Evolutionary conservation across 106 monocot species (phyloP).

Genomic region (Platanthera zijinensis): DNA sequence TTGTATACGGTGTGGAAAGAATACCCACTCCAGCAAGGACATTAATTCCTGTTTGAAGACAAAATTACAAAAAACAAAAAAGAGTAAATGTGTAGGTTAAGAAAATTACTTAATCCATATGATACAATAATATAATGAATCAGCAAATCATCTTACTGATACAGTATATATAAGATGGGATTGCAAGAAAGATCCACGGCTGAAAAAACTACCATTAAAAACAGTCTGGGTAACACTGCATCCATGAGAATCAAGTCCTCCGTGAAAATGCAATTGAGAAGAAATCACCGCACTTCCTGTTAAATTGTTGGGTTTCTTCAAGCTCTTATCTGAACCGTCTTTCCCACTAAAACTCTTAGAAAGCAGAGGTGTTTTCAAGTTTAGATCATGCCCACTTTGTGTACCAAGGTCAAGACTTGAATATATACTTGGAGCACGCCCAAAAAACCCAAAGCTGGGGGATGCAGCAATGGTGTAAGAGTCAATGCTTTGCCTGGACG

Average conservation of each 20-base stretch:
- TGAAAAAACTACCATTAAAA: slow-evolving; percentile 63
- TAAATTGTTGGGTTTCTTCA: slow-evolving; percentile 16
- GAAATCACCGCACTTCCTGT: slow-evolving; percentile 17
- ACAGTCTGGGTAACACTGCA: slow-evolving; percentile 78
- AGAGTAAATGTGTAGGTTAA: neutral
- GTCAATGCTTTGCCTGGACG: slow-evolving; percentile 59
- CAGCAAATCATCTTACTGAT: neutral
- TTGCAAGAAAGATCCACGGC: neutral
- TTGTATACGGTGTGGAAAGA: slow-evolving; percentile 79
- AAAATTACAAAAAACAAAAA: neutral
- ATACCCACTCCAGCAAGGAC: slow-evolving; percentile 81
- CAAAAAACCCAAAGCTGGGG: slow-evolving; percentile 61
- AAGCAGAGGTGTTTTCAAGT: slow-evolving; percentile 40
- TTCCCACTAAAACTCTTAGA: slow-evolving; percentile 16
- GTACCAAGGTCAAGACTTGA: slow-evolving; percentile 30
- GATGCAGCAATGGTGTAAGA: slow-evolving; percentile 74
- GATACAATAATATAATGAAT: neutral
- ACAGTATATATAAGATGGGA: neutral
- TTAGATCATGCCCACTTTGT: slow-evolving; percentile 35
- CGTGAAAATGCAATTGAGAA: slow-evolving; percentile 30
- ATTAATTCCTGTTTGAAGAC: slow-evolving; percentile 61
- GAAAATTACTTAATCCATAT: neutral
- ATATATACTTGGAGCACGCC: slow-evolving; percentile 27
- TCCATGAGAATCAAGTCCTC: slow-evolving; percentile 28
- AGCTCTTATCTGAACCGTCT: slow-evolving; percentile 25